Percentiles rank a stretch among this genome's conserved stretches.
Conservation (phyloP, 1,284 basidiomycete genomes). For the Thecaphora frezii region DNA sequence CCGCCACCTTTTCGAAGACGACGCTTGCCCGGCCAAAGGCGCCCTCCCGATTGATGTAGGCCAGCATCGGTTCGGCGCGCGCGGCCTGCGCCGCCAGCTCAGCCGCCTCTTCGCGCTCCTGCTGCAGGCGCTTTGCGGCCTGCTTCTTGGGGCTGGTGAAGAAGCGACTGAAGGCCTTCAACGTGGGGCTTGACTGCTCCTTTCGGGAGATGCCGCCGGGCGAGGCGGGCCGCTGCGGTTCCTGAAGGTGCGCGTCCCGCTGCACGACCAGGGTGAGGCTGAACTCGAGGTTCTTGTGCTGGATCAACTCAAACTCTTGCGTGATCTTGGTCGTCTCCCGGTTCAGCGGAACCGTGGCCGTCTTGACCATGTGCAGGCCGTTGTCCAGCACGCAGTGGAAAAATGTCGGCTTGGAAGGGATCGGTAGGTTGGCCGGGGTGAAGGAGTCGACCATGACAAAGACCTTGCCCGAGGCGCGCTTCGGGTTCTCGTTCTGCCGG, state of each 20-base stretch:
- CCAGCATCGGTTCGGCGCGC: slow-evolving; percentile 43
- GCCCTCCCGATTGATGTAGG: slow-evolving; percentile 50
- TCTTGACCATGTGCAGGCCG: slow-evolving; percentile 92
- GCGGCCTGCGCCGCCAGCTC: slow-evolving; percentile 24
- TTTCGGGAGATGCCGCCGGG: slow-evolving; percentile 12
- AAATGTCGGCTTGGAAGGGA: slow-evolving; percentile 65
- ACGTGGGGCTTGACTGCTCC: slow-evolving; percentile 37
- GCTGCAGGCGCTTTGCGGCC: slow-evolving; percentile 37
- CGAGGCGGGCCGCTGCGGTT: slow-evolving; percentile 25
- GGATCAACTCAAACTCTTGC: slow-evolving; percentile 78
- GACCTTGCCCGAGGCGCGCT: slow-evolving; percentile 83
- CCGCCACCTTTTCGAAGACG: slow-evolving; percentile 44
- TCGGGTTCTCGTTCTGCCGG: slow-evolving; percentile 72
- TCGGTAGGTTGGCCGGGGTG: slow-evolving; percentile 42
- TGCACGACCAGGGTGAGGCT: slow-evolving; percentile 53
- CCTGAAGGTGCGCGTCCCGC: slow-evolving; percentile 45
- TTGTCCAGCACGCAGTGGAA: slow-evolving; percentile 92
- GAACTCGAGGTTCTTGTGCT: slow-evolving; percentile 56
- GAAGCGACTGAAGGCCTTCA: slow-evolving; percentile 46
- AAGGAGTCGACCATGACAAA: slow-evolving; percentile 71
- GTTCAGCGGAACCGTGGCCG: slow-evolving; percentile 72
- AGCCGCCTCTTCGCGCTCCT: slow-evolving; percentile 27
- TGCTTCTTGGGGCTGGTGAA: slow-evolving; percentile 52
- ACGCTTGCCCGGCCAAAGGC: slow-evolving; percentile 48
- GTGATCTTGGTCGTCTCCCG: slow-evolving; percentile 69